These are phyloP conservation scores for Ophiostoma ips DNA, from an alignment of 2,329 filamentous ascomycete genomes.

Conservation along the genomic window DNA sequence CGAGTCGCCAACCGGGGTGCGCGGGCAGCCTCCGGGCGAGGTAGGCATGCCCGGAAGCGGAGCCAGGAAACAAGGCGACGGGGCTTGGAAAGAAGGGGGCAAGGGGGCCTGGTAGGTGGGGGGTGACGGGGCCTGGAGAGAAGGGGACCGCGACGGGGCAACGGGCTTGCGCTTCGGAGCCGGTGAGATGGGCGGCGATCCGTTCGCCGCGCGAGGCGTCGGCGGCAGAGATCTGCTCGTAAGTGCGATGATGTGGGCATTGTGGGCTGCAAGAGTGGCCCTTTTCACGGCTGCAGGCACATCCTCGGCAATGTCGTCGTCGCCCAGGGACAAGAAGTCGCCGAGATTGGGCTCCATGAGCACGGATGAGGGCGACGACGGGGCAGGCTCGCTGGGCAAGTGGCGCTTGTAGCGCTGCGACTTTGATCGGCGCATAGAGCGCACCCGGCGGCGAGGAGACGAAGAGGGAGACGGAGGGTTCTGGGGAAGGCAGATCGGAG, in stretches of 20 bases:
- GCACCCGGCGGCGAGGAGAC: constrained; percentile 12
- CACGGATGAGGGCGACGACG: constrained; percentile 21
- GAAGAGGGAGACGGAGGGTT: not conserved
- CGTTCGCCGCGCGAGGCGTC: not conserved
- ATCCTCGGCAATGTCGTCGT: constrained; percentile 43
- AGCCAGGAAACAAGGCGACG: constrained; percentile 14
- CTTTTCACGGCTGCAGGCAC: not conserved
- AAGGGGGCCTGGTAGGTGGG: not conserved
- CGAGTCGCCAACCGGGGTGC: constrained; percentile 28
- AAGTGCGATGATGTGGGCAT: not conserved
- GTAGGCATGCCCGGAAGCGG: constrained; percentile 9
- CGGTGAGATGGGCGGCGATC: not conserved
- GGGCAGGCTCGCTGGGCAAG: constrained; percentile 6
- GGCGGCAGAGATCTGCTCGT: constrained; percentile 4
- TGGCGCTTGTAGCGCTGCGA: constrained; percentile 10
- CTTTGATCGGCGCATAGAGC: constrained; percentile 5
- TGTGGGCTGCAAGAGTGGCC: not conserved
- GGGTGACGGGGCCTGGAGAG: constrained; percentile 14
- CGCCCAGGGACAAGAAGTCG: constrained; percentile 40
- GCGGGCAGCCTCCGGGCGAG: not conserved
- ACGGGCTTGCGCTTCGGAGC: not conserved
- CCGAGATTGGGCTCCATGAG: constrained; percentile 37
- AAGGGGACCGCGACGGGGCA: constrained; percentile 18
- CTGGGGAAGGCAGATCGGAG: constrained; percentile 4
- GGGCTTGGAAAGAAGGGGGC: not conserved